Evolutionary conservation across 2,329 filamentous ascomycete genomes (phyloP), one percentile per base, ranked within the genome.

Genomic region (Pyricularia grisea): DNA sequence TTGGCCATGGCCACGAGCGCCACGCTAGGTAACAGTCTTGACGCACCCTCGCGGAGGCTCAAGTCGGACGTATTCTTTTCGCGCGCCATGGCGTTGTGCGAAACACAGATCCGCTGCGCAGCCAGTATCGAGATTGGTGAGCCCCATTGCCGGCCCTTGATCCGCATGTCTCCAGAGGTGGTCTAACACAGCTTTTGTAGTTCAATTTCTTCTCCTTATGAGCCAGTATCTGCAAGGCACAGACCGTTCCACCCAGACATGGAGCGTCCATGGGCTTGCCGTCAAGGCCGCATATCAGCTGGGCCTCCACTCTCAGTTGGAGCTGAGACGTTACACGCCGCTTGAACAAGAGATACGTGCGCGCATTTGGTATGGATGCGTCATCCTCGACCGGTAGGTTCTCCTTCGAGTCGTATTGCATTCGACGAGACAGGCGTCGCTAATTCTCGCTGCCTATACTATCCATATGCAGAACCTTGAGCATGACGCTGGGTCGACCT

Each of bases 211-310:
- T 9, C 76, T 87, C 0, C 70, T 87, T 0, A 78, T 82, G 71
- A 80, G 79, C 4, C 82, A 84, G 66, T 87, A 86, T 69, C 77
- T 86, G 0, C 84, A 87, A 72, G 83, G 84, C 1, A 85, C 84
- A 0, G 82, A 85, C 55, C 81, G 81, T 25, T 85, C 84, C 0
- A 77, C 85, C 2, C 80, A 85, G 68, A 81, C 85, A 1, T 87
- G 85, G 84, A 83, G 79, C 0, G 78, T 83, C 0, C 85, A 87
- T 70, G 84, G 85, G 0, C 76, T 87, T 0, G 81, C 84, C 0
- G 80, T 86, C 2, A 83, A 81, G 70, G 81, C 81, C 0, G 84
- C 84, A 0, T 76, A 84, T 30, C 81, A 84, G 33, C 75, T 87
- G 1, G 85, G 85, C 0, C 73, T 87, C 0, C 84, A 87, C 70